Evolutionary conservation across 768 basidiomycete genomes (phyloP).

Genomic region (Lentinula sp.): DNA sequence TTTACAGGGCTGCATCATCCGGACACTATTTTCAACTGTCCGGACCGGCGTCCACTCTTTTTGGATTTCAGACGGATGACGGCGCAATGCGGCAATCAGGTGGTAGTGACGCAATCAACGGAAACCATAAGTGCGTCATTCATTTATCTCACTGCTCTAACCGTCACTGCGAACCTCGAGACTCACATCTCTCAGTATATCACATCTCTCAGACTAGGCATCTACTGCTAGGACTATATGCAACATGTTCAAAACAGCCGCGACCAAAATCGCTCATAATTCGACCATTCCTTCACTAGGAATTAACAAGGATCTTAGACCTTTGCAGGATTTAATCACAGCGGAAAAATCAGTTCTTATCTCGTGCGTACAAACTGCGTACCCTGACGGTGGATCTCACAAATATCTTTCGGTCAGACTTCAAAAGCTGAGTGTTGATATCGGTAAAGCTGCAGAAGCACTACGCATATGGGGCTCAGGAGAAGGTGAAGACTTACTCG

Average conservation of each 20-base stretch:
- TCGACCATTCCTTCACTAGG: constrained; percentile 68
- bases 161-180: not conserved
- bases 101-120: not conserved
- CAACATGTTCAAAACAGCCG: constrained; percentile 70
- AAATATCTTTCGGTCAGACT: constrained; percentile 30
- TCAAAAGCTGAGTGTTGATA: constrained; percentile 60
- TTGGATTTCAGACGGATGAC: no score
- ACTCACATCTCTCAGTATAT: no score
- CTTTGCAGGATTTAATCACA: constrained; percentile 84
- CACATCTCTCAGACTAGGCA: no score
- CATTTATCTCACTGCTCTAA: not conserved
- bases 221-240: not conserved
- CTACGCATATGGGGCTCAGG: constrained; percentile 67
- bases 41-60: no score
- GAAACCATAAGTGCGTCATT: not conserved
- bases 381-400: not conserved
- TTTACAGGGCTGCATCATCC: not conserved
- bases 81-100: no score
- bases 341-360: constrained; percentile 79
- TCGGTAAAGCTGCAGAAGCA: constrained; percentile 66
- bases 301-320: constrained; percentile 69
- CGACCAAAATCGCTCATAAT: constrained; percentile 85
- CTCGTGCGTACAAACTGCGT: constrained; percentile 44
- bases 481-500: constrained; percentile 80
- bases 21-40: no score